These are phyloP conservation scores for Huntiella savannae DNA, from an alignment of 2,329 filamentous ascomycete species.

Conservation along the genomic window DNA sequence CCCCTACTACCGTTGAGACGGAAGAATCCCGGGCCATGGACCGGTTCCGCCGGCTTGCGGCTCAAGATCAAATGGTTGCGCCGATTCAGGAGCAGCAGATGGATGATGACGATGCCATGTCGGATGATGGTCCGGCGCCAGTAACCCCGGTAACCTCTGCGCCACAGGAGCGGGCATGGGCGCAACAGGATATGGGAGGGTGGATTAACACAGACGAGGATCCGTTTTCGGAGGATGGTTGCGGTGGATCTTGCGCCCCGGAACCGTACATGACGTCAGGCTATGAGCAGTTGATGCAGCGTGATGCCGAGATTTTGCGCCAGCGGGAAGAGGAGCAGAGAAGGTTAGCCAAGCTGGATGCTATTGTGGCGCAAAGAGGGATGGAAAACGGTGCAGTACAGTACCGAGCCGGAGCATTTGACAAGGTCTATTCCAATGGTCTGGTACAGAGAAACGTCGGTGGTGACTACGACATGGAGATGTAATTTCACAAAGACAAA, in stretches of 20 bases:
- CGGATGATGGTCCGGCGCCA: constrained; percentile 4
- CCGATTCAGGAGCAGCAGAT: constrained; percentile 16
- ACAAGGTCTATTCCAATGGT: constrained; percentile 5
- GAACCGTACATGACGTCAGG: constrained; percentile 76
- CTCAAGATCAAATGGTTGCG: constrained; percentile 18
- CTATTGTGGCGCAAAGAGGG: constrained; percentile 17
- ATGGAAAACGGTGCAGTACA: constrained; percentile 18
- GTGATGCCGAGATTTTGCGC: constrained; percentile 34
- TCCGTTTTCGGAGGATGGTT: constrained; percentile 19
- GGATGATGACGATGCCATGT: constrained; percentile 8
- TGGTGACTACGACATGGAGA: neutral
- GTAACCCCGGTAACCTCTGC: neutral
- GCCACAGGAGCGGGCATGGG: neutral
- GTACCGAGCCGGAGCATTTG: constrained; percentile 13
- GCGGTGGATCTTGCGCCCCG: constrained; percentile 23
- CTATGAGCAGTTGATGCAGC: constrained; percentile 50
- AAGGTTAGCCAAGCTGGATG: constrained; percentile 1
- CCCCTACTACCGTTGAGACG: constrained; percentile 33
- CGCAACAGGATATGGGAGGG: constrained; percentile 3
- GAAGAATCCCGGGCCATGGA: constrained; percentile 39
- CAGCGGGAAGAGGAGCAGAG: constrained; percentile 5
- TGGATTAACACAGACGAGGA: constrained; percentile 8
- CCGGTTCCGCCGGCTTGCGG: constrained; percentile 26
- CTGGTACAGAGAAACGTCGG: constrained; percentile 6
- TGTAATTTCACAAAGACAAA: neutral